A percentile compares a stretch with the other conserved stretches of the same genome.
phyloP scores from a whole-genome alignment of 371 early-diverging fungal genomes.

The Mucor lusitanicus region DNA sequence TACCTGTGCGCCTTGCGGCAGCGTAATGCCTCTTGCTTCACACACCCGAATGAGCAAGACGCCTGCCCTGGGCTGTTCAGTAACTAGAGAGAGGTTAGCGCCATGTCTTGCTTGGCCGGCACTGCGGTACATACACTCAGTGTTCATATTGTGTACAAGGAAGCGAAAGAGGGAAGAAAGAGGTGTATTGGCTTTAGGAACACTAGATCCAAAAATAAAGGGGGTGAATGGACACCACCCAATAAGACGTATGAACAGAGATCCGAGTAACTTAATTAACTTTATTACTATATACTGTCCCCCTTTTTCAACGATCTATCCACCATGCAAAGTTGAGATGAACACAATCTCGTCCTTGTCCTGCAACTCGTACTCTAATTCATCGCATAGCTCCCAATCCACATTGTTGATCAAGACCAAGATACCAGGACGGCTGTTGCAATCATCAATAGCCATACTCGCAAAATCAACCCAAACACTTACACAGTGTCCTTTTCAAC shows the following conservation, averaged over 20 bases:
- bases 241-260: background rate
- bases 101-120: background rate
- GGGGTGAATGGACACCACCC: background rate
- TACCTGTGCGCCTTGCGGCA: slow-evolving; percentile 37
- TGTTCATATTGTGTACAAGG: background rate
- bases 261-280: background rate
- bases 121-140: background rate
- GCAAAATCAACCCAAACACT: slow-evolving; percentile 19
- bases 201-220: background rate
- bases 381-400: slow-evolving; percentile 97
- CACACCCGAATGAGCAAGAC: slow-evolving; percentile 79
- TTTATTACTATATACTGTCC: background rate
- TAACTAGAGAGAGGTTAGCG: background rate
- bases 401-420: slow-evolving; percentile 92
- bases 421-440: slow-evolving; percentile 87
- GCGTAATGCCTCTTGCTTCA: slow-evolving; percentile 74
- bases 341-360: slow-evolving; percentile 86
- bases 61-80: slow-evolving; percentile 56
- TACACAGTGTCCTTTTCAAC: slow-evolving; percentile 84
- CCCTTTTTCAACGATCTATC: slow-evolving; percentile 44
- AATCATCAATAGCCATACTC: background rate
- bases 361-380: slow-evolving; percentile 77
- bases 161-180: background rate
- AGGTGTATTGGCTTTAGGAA: background rate
- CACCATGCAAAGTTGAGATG: slow-evolving; percentile 96